A percentile compares a stretch with the other conserved stretches of the same genome.
Conservation (phyloP, 768 basidiomycete genomes). For the Steccherinum ochraceum region DNA sequence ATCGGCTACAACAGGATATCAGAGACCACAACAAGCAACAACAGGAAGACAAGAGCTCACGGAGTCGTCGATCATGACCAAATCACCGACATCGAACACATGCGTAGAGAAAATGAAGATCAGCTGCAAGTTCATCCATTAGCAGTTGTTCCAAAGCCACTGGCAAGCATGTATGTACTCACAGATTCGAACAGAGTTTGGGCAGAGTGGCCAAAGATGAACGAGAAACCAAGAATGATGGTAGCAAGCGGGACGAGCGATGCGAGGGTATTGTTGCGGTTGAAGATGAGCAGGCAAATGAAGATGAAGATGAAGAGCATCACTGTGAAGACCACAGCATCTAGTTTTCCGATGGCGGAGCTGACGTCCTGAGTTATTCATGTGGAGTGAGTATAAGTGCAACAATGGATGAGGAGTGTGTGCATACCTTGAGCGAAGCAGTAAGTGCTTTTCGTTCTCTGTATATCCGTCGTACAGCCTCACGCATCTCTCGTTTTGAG, state of each 20-base stretch:
- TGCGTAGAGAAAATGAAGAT: constrained; percentile 85
- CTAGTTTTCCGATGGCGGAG: constrained; percentile 71
- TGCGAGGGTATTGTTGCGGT: constrained; percentile 53
- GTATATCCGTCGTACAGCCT: constrained; percentile 77
- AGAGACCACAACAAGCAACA: constrained; percentile 9
- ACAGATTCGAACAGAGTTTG: constrained; percentile 76
- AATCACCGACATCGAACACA: constrained; percentile 79
- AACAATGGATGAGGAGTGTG: constrained; percentile 3
- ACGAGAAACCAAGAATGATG: constrained; percentile 77
- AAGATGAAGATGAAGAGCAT: constrained; percentile 58
- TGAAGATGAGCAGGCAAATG: constrained; percentile 71
- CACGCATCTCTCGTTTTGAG: constrained; percentile 71
- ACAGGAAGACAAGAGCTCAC: constrained; percentile 20
- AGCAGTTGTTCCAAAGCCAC: no score
- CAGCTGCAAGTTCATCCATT: no score
- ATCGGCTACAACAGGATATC: constrained; percentile 27
- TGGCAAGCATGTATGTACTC: no score
- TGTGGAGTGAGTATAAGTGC: not conserved
- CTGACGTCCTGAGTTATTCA: constrained; percentile 46
- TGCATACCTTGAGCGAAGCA: constrained; percentile 58
- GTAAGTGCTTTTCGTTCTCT: constrained; percentile 68
- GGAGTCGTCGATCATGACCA: constrained; percentile 76
- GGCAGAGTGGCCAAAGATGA: constrained; percentile 80
- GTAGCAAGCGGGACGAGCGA: constrained; percentile 78
- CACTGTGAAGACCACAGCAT: constrained; percentile 61